Evolutionary conservation across 805 yeast species (phyloP).

Genomic region (Nakazawaea ambrosiae): DNA sequence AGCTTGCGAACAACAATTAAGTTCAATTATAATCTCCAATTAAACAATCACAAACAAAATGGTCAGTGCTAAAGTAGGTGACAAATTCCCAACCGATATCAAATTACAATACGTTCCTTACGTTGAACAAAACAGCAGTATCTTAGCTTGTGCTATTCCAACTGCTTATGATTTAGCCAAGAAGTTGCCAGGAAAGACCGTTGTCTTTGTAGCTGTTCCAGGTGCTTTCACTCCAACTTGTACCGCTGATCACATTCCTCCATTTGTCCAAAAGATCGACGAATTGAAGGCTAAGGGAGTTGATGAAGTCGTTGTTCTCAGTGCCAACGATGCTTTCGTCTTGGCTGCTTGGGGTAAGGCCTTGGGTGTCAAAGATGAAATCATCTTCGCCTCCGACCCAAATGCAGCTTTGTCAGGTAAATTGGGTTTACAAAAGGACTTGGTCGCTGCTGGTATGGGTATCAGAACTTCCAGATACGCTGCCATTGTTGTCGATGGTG

Average conservation of each 20-base stretch:
- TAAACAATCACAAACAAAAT: slow-evolving; percentile 1
- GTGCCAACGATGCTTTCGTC: slow-evolving; percentile 37
- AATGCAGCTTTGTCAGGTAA: slow-evolving; percentile 49
- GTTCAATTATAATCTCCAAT: too few species aligned
- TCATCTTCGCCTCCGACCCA: slow-evolving; percentile 63
- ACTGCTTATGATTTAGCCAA: slow-evolving; percentile 26
- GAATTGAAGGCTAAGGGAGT: slow-evolving; percentile 33
- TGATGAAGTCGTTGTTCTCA: slow-evolving; percentile 28
- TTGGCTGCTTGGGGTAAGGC: slow-evolving; percentile 41
- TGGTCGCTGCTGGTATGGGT: slow-evolving; percentile 47
- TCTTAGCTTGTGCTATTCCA: slow-evolving; percentile 35
- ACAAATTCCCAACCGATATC: slow-evolving; percentile 23
- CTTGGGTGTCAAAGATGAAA: slow-evolving; percentile 31
- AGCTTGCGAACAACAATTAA: too few species aligned
- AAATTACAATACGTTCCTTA: slow-evolving; percentile 35
- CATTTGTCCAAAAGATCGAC: slow-evolving; percentile 23
- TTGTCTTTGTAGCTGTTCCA: slow-evolving; percentile 49
- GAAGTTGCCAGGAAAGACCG: slow-evolving; percentile 30
- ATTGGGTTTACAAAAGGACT: slow-evolving; percentile 52
- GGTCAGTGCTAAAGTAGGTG: slow-evolving; percentile 12
- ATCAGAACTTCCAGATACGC: slow-evolving; percentile 68
- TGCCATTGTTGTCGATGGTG: slow-evolving; percentile 46
- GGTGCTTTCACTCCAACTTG: slow-evolving; percentile 89
- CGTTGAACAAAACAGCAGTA: slow-evolving; percentile 25
- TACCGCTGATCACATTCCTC: slow-evolving; percentile 37